Evolutionary conservation across 2,329 filamentous ascomycete genomes (phyloP).

Genomic region (Metarhizium guizhouense): DNA sequence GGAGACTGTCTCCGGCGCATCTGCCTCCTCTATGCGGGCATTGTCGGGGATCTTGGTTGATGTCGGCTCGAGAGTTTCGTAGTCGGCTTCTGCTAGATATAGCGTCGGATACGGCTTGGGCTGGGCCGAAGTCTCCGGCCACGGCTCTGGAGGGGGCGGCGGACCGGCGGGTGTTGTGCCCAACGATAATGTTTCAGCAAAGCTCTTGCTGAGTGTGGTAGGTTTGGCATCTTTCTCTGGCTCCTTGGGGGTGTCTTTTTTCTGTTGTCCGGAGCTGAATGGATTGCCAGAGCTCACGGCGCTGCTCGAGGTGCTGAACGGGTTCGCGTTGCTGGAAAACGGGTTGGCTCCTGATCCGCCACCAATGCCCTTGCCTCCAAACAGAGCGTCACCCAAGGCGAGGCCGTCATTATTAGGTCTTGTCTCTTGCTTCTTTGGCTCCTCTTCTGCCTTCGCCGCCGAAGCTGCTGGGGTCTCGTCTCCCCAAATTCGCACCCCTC

Average conservation of each 20-base stretch:
- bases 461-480: conserved; percentile 22
- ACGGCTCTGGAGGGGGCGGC: conserved; percentile 51
- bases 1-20: conserved; percentile 27
- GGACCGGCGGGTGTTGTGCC: conserved; percentile 40
- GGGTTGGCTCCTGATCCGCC: conserved; percentile 41
- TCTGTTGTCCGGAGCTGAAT: conserved; percentile 16
- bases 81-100: conserved; percentile 81
- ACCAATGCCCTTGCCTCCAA: conserved; percentile 50
- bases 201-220: conserved; percentile 45
- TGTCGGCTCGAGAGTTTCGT: conserved; percentile 68
- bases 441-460: conserved; percentile 22
- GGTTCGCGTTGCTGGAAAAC: conserved; percentile 46
- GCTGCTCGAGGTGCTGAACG: conserved; percentile 29
- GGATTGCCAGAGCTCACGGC: conserved; percentile 14
- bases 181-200: conserved; percentile 68
- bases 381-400: conserved; percentile 58
- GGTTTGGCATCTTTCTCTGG: conserved; percentile 17
- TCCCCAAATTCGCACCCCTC: conserved; percentile 53
- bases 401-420: conserved; percentile 27
- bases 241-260: conserved; percentile 4
- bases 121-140: conserved; percentile 59
- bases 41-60: conserved; percentile 41
- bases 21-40: conserved; percentile 31
- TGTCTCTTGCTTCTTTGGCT: conserved; percentile 21
- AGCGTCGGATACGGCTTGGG: conserved; percentile 66